Conservation (phyloP, 371 early-diverging fungal species). For the Phascolomyces articulosus region DNA sequence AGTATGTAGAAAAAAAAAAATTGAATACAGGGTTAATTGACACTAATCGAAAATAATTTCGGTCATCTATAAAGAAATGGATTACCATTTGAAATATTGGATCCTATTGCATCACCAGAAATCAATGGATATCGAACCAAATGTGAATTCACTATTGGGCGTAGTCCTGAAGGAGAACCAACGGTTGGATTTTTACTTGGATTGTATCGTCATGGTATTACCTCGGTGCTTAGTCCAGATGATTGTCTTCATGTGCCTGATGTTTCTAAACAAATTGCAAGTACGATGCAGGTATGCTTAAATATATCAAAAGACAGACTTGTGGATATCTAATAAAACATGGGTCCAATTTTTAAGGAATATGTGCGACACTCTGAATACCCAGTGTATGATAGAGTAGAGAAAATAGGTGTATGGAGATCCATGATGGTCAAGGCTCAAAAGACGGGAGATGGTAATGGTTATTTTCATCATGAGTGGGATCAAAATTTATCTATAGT, state of each 20-base stretch:
- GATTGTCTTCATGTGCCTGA: constrained; percentile 59
- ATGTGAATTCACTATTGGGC: constrained; percentile 83
- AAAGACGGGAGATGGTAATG: constrained; percentile 34
- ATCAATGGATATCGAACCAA: constrained; percentile 75
- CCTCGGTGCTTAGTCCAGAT: constrained; percentile 53
- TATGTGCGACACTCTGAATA: constrained; percentile 52
- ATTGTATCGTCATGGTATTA: constrained; percentile 63
- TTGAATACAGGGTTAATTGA: neutral
- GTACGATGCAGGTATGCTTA: constrained; percentile 37
- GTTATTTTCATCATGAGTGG: too few species aligned
- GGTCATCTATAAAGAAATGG: neutral
- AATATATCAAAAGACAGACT: too few species aligned
- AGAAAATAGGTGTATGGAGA: constrained; percentile 73
- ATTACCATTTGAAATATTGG: constrained; percentile 37
- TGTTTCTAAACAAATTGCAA: constrained; percentile 57
- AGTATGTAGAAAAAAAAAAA: neutral
- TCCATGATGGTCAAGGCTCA: constrained; percentile 66
- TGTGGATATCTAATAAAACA: too few species aligned
- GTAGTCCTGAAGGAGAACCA: constrained; percentile 53
- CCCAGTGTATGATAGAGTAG: constrained; percentile 61
- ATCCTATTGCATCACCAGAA: constrained; percentile 68
- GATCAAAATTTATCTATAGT: too few species aligned
- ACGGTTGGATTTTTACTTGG: constrained; percentile 80
- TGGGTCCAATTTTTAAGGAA: constrained; percentile 8
- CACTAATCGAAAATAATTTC: too few species aligned